These are phyloP conservation scores for Clonostachys rosea DNA, from an alignment of 2,329 filamentous ascomycete species.

Conservation along the genomic window DNA sequence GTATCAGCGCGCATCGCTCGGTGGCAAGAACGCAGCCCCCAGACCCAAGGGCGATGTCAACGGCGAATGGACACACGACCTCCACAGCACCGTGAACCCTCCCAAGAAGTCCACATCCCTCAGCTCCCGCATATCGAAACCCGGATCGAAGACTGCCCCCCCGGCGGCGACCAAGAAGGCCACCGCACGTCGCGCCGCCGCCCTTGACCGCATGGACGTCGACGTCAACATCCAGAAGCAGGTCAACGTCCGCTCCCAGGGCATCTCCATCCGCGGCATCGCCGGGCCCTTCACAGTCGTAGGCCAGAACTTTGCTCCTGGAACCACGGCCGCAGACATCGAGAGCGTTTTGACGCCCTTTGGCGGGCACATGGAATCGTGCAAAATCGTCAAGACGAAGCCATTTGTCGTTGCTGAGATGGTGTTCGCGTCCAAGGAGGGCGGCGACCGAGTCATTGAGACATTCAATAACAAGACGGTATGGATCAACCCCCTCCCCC, in stretches of 20 bases:
- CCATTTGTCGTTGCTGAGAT: conserved; percentile 78
- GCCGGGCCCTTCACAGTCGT: conserved; percentile 69
- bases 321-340: conserved; percentile 78
- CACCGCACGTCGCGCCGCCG: conserved; percentile 34
- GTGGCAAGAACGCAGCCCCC: conserved; percentile 19
- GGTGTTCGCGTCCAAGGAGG: conserved; percentile 66
- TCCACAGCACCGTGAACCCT: conserved; percentile 44
- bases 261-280: conserved; percentile 69
- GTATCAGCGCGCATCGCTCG: conserved; percentile 18
- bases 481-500: conserved; percentile 14
- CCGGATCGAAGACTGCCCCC: conserved; percentile 17
- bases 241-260: conserved; percentile 30
- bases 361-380: conserved; percentile 65
- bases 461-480: conserved; percentile 79
- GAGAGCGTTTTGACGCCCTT: conserved; percentile 75
- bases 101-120: conserved; percentile 28
- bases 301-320: conserved; percentile 77
- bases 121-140: conserved; percentile 37
- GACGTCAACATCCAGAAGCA: conserved; percentile 21
- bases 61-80: conserved; percentile 68
- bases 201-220: conserved; percentile 33
- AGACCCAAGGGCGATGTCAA: conserved; percentile 47
- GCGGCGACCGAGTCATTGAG: conserved; percentile 68
- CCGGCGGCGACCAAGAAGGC: conserved; percentile 6
- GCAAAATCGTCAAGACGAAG: conserved; percentile 60